These are phyloP conservation scores for Rhipidocladum racemiflorum DNA, from an alignment of 176 grass and related monocot species.

Conservation along the genomic window DNA sequence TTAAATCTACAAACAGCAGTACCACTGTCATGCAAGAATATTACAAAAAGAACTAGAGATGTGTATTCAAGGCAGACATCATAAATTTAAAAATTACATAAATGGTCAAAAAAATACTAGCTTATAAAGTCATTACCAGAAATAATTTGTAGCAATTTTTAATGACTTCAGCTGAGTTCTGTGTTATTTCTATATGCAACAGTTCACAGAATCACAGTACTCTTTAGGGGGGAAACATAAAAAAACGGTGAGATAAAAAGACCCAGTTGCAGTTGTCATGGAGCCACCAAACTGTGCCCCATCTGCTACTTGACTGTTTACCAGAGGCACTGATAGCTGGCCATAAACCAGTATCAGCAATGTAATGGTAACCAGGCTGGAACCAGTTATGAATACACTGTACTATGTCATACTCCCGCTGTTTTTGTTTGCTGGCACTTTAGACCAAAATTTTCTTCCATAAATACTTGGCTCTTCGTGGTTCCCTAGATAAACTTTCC, in stretches of 20 bases:
- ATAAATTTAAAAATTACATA: conserved; percentile 1
- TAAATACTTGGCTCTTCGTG: too few relatives aligned
- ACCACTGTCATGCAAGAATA: conserved; percentile 19
- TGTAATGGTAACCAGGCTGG: neutral
- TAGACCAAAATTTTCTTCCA: too few relatives aligned
- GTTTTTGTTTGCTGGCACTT: too few relatives aligned
- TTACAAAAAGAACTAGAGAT: conserved; percentile 12
- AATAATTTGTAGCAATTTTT: neutral
- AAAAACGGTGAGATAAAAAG: neutral
- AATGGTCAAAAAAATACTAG: neutral
- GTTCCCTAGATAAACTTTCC: too few relatives aligned
- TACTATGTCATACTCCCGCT: neutral
- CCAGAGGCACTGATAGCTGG: neutral
- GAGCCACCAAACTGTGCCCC: neutral
- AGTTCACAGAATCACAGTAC: neutral
- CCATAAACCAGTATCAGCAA: neutral
- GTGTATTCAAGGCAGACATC: neutral
- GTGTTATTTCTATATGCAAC: neutral
- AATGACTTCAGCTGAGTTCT: neutral
- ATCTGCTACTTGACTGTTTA: neutral
- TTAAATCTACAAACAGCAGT: conserved; percentile 64
- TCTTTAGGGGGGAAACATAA: neutral
- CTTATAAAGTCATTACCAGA: neutral
- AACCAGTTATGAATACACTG: neutral
- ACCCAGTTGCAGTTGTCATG: neutral